Conservation (phyloP, 1,284 basidiomycete species). For the Cystobasidium pallidum region DNA sequence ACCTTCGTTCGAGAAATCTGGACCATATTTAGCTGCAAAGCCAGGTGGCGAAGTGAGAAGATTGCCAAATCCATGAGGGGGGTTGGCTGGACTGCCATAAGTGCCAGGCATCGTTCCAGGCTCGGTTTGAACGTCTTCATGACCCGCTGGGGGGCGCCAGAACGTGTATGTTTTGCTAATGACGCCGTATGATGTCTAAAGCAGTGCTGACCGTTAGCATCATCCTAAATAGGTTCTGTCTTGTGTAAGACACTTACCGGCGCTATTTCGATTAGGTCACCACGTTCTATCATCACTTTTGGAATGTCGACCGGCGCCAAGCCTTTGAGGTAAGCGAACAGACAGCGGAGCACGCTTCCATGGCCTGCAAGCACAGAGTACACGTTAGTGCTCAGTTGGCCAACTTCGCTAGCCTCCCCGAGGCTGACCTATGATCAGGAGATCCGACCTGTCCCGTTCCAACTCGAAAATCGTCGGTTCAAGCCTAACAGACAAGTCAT, state of each 20-base stretch:
- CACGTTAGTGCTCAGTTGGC: neutral
- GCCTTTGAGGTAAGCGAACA: constrained; percentile 65
- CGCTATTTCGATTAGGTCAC: constrained; percentile 52
- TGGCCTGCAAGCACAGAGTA: constrained; percentile 69
- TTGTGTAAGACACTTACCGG: constrained; percentile 29
- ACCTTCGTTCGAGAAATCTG: neutral
- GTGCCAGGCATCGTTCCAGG: constrained; percentile 38
- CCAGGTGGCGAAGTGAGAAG: constrained; percentile 14
- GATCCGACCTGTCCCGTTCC: constrained; percentile 76
- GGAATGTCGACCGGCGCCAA: constrained; percentile 95
- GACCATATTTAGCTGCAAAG: constrained; percentile 17
- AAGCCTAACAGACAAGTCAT: constrained; percentile 73
- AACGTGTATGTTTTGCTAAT: constrained; percentile 45
- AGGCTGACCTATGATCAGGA: constrained; percentile 56
- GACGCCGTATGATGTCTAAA: constrained; percentile 43
- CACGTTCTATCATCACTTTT: constrained; percentile 75
- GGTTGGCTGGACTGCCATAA: constrained; percentile 38
- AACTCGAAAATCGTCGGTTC: constrained; percentile 83
- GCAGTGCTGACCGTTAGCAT: neutral
- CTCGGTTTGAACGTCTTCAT: constrained; percentile 40
- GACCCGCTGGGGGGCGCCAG: constrained; percentile 42
- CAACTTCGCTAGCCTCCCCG: neutral
- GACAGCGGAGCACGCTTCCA: constrained; percentile 95
- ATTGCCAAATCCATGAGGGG: constrained; percentile 22
- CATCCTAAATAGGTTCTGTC: neutral